Percentiles rank a stretch among this genome's conserved stretches.
phyloP scores from a whole-genome alignment of 2,329 filamentous ascomycete species.

The Coniella vitis region DNA sequence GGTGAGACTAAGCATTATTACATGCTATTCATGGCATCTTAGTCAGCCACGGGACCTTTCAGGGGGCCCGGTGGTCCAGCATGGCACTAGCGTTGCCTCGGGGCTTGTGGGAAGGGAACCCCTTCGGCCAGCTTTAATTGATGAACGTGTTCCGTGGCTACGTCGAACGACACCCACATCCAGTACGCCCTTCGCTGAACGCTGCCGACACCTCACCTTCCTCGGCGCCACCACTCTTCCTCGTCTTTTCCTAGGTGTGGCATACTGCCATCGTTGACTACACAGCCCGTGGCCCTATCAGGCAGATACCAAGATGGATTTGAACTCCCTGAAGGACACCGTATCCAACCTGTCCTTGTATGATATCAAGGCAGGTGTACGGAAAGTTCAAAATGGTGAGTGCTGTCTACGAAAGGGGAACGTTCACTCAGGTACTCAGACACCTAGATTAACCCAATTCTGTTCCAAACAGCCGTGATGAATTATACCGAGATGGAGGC shows the following conservation, averaged over 20 bases:
- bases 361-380: slow-evolving; percentile 88
- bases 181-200: neutral
- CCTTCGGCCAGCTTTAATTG: slow-evolving; percentile 1
- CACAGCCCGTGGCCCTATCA: neutral
- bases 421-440: neutral
- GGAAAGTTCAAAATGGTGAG: slow-evolving; percentile 94
- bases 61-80: slow-evolving; percentile 4
- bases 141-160: slow-evolving; percentile 3
- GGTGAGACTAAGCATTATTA: no score
- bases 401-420: neutral
- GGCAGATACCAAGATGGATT: slow-evolving; percentile 62
- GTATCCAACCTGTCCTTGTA: slow-evolving; percentile 91
- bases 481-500: slow-evolving; percentile 94
- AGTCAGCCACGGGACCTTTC: slow-evolving; percentile 12
- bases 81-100: slow-evolving; percentile 5
- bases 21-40: slow-evolving; percentile 3
- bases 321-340: slow-evolving; percentile 75
- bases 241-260: neutral
- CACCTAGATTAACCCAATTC: slow-evolving; percentile 5
- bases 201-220: neutral
- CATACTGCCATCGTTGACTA: neutral
- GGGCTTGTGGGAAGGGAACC: neutral
- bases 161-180: neutral
- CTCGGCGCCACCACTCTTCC: neutral
- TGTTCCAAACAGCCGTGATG: slow-evolving; percentile 68